Evolutionary conservation across 352 stramenopile genomes (phyloP).

Genomic region (Aphanomyces euteiches): DNA sequence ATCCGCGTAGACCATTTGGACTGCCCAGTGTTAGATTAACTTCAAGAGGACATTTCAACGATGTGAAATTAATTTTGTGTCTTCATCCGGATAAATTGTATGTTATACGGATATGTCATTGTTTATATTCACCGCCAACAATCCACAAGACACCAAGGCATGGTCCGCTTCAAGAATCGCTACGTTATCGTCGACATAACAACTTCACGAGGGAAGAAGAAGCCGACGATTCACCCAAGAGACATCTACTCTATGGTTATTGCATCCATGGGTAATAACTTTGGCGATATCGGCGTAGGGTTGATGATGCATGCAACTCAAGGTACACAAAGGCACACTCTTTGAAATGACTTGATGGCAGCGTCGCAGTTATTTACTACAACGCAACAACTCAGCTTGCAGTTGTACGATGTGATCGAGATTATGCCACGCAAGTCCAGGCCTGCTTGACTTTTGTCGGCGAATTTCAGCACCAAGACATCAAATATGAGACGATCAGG

Average conservation of each 20-base stretch:
- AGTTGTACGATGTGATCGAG: conserved; percentile 23
- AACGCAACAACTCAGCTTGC: conserved; percentile 20
- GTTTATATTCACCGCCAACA: no score
- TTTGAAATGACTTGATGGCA: conserved; percentile 9
- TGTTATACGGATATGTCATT: no score
- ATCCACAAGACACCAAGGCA: not conserved
- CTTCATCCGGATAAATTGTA: no score
- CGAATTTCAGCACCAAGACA: conserved; percentile 27
- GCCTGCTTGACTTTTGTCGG: conserved; percentile 23
- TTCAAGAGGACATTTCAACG: no score
- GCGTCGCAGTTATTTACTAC: conserved; percentile 27
- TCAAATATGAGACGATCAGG: conserved; percentile 6
- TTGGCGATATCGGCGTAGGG: conserved; percentile 20
- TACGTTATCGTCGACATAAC: conserved; percentile 23
- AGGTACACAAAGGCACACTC: not conserved
- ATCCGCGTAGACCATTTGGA: no score
- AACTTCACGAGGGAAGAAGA: conserved; percentile 13
- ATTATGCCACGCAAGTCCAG: conserved; percentile 22
- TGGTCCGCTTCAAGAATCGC: conserved; percentile 32
- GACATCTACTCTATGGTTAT: conserved; percentile 23
- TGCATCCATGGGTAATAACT: conserved; percentile 17
- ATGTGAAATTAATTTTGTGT: no score
- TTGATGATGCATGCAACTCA: conserved; percentile 17
- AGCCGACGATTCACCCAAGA: not conserved
- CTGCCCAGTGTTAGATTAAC: no score